Percentiles rank a stretch among this genome's conserved stretches.
phyloP scores from a whole-genome alignment of 2,329 filamentous ascomycete species.

The Colletotrichum australisinense region DNA sequence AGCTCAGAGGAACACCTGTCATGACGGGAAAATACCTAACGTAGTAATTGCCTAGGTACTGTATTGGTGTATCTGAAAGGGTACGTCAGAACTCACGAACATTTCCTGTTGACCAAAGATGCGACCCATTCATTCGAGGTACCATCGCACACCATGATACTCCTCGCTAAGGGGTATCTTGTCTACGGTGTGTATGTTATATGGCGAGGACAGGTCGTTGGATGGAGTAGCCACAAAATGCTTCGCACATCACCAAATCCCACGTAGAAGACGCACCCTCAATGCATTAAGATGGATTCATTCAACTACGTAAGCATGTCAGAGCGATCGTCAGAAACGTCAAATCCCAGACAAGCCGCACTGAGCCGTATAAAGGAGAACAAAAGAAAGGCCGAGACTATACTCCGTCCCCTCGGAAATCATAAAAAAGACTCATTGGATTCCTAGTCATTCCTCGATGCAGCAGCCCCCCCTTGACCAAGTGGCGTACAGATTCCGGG shows the following conservation, averaged over 20 bases:
- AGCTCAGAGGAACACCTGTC: background rate
- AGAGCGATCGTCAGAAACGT: constrained; percentile 37
- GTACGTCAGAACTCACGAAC: constrained; percentile 15
- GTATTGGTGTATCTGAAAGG: background rate
- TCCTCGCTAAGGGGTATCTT: background rate
- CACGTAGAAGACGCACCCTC: background rate
- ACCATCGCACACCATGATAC: background rate
- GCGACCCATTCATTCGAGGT: constrained; percentile 7
- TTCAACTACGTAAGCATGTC: constrained; percentile 39
- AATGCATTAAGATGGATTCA: constrained; percentile 38
- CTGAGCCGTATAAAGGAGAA: constrained; percentile 34
- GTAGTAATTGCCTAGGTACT: too few species aligned
- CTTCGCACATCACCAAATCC: constrained; percentile 13
- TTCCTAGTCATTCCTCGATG: constrained; percentile 38
- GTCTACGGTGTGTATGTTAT: background rate
- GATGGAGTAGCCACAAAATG: background rate
- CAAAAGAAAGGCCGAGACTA: constrained; percentile 40
- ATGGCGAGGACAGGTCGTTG: background rate
- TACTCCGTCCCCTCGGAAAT: constrained; percentile 40
- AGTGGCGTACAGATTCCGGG: constrained; percentile 41
- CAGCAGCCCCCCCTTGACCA: constrained; percentile 35
- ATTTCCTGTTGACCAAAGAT: background rate
- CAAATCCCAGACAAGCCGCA: constrained; percentile 35
- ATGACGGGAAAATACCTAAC: background rate
- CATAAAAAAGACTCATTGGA: constrained; percentile 39